Evolutionary conservation across 768 basidiomycete species (phyloP).

Genomic region (Leccinellum rugosiceps): DNA sequence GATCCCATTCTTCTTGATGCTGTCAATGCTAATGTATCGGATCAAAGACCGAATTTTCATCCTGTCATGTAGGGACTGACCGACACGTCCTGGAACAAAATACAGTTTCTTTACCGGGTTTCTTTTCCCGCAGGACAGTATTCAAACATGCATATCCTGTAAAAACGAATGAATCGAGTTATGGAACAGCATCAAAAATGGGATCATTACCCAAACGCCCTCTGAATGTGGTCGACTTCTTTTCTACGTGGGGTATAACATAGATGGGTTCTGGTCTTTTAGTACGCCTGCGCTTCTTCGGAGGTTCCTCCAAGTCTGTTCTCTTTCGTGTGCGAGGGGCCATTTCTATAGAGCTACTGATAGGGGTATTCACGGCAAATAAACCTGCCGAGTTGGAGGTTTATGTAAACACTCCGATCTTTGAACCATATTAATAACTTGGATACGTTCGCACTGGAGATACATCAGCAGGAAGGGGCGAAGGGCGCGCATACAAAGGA

Average conservation of each 20-base stretch:
- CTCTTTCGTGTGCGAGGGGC: constrained; percentile 9
- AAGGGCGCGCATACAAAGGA: too few species aligned
- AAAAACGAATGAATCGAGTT: neutral
- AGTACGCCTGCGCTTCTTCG: constrained; percentile 31
- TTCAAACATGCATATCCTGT: constrained; percentile 81
- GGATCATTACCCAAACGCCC: constrained; percentile 52
- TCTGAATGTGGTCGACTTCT: constrained; percentile 63
- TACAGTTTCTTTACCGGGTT: constrained; percentile 58
- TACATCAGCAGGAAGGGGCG: too few species aligned
- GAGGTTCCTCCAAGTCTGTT: constrained; percentile 2
- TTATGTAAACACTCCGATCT: too few species aligned
- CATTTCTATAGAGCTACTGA: neutral
- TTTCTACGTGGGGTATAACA: constrained; percentile 68
- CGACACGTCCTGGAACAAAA: constrained; percentile 77
- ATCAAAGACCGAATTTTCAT: neutral
- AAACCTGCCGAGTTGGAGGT: too few species aligned
- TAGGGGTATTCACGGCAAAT: too few species aligned
- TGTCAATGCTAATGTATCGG: constrained; percentile 52
- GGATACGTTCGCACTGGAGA: too few species aligned
- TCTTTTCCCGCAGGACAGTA: constrained; percentile 70
- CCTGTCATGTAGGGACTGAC: constrained; percentile 27
- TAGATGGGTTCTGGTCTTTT: constrained; percentile 52
- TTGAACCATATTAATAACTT: too few species aligned
- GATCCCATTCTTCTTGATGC: constrained; percentile 75
- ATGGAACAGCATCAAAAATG: neutral